Conservation (phyloP, 352 stramenopile species). For the Phytopythium litorale region DNA sequence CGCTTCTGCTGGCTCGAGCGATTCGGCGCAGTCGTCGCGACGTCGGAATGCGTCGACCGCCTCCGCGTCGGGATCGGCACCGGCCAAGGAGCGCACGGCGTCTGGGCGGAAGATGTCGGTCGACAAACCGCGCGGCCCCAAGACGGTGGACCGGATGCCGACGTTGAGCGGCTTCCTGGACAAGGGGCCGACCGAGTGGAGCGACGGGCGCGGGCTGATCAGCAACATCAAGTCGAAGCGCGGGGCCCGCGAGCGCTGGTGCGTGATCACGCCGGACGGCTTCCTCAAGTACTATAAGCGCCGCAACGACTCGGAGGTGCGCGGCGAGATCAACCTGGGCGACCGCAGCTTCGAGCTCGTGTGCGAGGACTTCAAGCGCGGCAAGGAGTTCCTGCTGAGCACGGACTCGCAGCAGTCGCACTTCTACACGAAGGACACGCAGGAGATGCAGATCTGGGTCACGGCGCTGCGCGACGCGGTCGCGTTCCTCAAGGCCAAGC, state of each 20-base stretch:
- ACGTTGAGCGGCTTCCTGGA: conserved; percentile 76
- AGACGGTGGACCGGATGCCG: conserved; percentile 61
- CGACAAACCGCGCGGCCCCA: conserved; percentile 21
- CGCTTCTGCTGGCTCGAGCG: background rate
- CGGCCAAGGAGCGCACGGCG: conserved; percentile 9
- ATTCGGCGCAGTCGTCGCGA: conserved; percentile 2
- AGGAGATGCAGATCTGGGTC: conserved; percentile 78
- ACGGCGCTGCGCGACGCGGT: conserved; percentile 71
- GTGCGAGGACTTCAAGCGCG: conserved; percentile 67
- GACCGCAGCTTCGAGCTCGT: conserved; percentile 81
- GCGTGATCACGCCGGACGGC: conserved; percentile 66
- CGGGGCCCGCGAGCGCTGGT: conserved; percentile 80
- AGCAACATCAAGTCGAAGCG: conserved; percentile 87
- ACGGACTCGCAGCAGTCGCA: conserved; percentile 84
- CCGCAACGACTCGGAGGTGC: conserved; percentile 74
- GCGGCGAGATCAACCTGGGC: conserved; percentile 75
- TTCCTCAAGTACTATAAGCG: conserved; percentile 87
- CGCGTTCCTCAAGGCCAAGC: conserved; percentile 43
- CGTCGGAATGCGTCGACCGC: conserved; percentile 8
- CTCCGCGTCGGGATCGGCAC: conserved; percentile 4
- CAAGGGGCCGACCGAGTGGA: conserved; percentile 87
- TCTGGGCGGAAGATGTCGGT: conserved; percentile 21
- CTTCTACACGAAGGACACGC: conserved; percentile 73
- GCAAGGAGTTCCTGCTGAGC: conserved; percentile 77
- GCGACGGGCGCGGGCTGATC: conserved; percentile 57